Percentiles rank a stretch among this genome's conserved stretches.
Conservation (phyloP, 2,329 filamentous ascomycete species). For the Clarireedia sp. region DNA sequence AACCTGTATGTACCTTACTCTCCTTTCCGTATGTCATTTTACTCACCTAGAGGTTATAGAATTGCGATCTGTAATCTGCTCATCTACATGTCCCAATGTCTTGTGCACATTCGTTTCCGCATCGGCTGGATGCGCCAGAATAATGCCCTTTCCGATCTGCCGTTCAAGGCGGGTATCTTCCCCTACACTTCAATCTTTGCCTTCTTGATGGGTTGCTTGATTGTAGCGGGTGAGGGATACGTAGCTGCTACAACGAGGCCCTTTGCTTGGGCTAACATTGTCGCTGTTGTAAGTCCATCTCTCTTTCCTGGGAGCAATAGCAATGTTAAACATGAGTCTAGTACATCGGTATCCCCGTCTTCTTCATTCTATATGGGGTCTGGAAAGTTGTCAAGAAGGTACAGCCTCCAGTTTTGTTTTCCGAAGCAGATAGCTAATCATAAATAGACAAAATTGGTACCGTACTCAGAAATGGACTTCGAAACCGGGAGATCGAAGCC, state of each 20-base stretch:
- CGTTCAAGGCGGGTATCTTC: conserved; percentile 46
- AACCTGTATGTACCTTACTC: conserved; percentile 36
- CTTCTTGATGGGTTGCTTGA: conserved; percentile 25
- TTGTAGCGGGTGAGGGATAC: not conserved
- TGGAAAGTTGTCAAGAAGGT: conserved; percentile 34
- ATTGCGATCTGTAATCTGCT: not conserved
- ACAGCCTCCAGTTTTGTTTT: not conserved
- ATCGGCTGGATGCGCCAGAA: conserved; percentile 53
- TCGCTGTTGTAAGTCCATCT: not conserved
- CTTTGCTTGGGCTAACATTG: conserved; percentile 3
- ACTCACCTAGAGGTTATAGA: not conserved
- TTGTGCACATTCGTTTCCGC: conserved; percentile 66
- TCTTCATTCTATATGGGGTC: conserved; percentile 52
- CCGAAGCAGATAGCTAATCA: not conserved
- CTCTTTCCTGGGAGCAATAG: not conserved
- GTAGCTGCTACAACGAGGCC: not conserved
- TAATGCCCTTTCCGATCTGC: conserved; percentile 44
- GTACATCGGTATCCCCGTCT: conserved; percentile 40
- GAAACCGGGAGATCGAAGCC: not conserved
- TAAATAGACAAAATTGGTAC: not conserved
- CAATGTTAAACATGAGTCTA: not conserved
- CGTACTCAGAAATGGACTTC: not conserved
- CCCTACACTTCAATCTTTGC: conserved; percentile 52
- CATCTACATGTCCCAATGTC: conserved; percentile 45
- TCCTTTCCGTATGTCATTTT: not conserved